Conservation (phyloP, 805 yeast species). For the Dipodascus albidus region DNA sequence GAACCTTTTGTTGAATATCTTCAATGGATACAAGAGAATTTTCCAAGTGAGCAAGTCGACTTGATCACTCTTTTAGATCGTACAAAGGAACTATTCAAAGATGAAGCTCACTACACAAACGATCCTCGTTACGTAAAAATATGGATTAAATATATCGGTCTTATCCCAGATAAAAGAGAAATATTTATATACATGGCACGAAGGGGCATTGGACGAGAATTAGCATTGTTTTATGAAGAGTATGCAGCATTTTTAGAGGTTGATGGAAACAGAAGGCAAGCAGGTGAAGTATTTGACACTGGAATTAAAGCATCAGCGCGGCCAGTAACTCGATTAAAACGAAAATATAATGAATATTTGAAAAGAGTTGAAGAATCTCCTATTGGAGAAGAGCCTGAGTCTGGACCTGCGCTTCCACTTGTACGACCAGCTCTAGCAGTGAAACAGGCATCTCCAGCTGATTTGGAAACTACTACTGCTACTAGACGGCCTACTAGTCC, state of each 20-base stretch:
- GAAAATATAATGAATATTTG: conserved; percentile 35
- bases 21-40: conserved; percentile 48
- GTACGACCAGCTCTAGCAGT: conserved; percentile 27
- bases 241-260: conserved; percentile 56
- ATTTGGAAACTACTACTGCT: neutral
- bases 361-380: conserved; percentile 26
- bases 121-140: conserved; percentile 71
- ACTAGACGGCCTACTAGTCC: conserved; percentile 9
- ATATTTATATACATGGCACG: conserved; percentile 60
- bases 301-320: conserved; percentile 56
- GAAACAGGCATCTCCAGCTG: conserved; percentile 16
- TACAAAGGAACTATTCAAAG: conserved; percentile 59
- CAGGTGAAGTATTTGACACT: conserved; percentile 43
- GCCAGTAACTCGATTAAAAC: conserved; percentile 41
- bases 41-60: conserved; percentile 56
- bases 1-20: conserved; percentile 66
- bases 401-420: conserved; percentile 27
- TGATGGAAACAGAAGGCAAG: conserved; percentile 37
- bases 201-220: conserved; percentile 54
- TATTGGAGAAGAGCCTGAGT: conserved; percentile 21
- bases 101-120: conserved; percentile 56
- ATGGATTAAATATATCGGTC: conserved; percentile 71
- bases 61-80: conserved; percentile 54
- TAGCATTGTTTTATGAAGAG: conserved; percentile 68
- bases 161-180: conserved; percentile 58